A percentile compares a stretch with the other conserved stretches of the same genome.
These are phyloP conservation scores for Cairneyella variabilis DNA, from an alignment of 495 filamentous ascomycete genomes.

Conservation along the genomic window DNA sequence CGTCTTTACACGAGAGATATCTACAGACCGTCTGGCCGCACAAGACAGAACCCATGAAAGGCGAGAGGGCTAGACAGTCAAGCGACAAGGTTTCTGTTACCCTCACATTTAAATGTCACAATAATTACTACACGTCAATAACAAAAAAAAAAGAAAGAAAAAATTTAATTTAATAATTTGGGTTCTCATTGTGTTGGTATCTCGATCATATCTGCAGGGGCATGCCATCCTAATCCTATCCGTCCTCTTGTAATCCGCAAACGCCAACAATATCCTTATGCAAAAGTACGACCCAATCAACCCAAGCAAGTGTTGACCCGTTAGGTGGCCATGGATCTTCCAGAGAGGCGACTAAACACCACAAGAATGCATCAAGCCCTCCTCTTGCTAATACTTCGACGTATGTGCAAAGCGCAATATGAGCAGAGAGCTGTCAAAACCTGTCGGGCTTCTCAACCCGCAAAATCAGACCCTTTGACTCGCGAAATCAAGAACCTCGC, in stretches of 20 bases:
- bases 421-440: not conserved
- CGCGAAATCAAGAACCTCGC: conserved; percentile 88
- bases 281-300: not conserved
- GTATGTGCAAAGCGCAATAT: conserved; percentile 1
- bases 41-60: no score
- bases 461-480: conserved; percentile 67
- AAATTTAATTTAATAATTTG: no score
- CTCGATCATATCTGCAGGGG: no score
- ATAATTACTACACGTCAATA: no score
- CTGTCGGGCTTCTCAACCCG: not conserved
- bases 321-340: conserved; percentile 10
- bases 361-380: conserved; percentile 3
- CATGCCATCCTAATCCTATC: not conserved
- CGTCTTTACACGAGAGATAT: no score
- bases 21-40: no score
- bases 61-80: no score
- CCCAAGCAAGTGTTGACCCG: conserved; percentile 6
- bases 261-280: conserved; percentile 1
- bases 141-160: no score
- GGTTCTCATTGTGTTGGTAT: not conserved
- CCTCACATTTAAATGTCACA: no score
- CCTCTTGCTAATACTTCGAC: not conserved
- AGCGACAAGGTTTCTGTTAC: no score
- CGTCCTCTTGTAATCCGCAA: not conserved
- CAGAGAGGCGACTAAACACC: not conserved